These are phyloP conservation scores for Mytilinidion resinicola DNA, from an alignment of 495 filamentous ascomycete species.

Conservation along the genomic window DNA sequence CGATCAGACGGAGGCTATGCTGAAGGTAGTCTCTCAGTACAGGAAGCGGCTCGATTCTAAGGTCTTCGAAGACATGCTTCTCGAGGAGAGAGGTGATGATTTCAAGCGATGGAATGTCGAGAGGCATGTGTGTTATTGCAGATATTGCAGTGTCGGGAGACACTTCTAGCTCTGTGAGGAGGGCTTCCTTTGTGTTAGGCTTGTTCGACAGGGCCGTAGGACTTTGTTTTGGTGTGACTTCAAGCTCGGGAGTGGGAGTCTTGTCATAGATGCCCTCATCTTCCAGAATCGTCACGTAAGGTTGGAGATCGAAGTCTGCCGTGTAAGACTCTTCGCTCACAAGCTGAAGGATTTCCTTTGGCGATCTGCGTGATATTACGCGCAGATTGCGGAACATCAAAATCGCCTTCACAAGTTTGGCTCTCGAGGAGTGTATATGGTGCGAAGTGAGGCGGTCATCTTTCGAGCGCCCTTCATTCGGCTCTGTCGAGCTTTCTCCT, in stretches of 20 bases:
- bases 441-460: background rate
- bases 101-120: constrained; percentile 34
- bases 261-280: constrained; percentile 32
- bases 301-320: constrained; percentile 9
- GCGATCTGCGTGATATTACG: background rate
- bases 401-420: constrained; percentile 12
- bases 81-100: constrained; percentile 34
- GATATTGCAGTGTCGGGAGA: constrained; percentile 11
- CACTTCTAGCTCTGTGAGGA: constrained; percentile 9
- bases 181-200: constrained; percentile 5
- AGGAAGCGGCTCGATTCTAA: constrained; percentile 16
- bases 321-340: background rate
- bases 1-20: constrained; percentile 26
- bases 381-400: background rate
- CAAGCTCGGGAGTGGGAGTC: background rate
- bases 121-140: constrained; percentile 28
- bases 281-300: constrained; percentile 28
- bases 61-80: constrained; percentile 11
- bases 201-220: background rate
- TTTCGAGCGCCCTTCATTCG: background rate
- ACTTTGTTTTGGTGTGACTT: background rate
- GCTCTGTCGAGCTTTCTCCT: background rate
- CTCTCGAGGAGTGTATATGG: background rate
- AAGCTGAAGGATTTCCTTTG: background rate
- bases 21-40: constrained; percentile 28